Percentiles rank a stretch among this genome's conserved stretches.
Evolutionary conservation across 176 grass and related monocot genomes (phyloP).

Genomic region (barley (Hordeum vulgare)): DNA sequence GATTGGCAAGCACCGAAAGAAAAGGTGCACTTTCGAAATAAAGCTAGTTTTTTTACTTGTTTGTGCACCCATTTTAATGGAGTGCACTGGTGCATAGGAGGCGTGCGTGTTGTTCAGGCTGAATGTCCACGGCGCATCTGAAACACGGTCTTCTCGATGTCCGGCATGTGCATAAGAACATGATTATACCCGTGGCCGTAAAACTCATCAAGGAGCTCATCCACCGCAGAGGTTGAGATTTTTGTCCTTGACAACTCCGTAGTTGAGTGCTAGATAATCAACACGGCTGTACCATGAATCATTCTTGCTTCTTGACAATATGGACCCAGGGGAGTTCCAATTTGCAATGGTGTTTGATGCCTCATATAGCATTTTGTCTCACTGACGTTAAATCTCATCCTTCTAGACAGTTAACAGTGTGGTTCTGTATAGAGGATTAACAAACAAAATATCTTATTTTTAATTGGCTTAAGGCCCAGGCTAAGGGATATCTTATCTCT

Average conservation of each 20-base stretch:
- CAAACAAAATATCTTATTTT: too few relatives aligned
- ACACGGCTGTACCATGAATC: not conserved
- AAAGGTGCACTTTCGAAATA: not conserved
- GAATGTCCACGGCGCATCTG: too few relatives aligned
- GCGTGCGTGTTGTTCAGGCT: too few relatives aligned
- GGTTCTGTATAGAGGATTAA: not conserved
- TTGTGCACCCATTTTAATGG: not conserved
- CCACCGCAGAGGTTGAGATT: not conserved
- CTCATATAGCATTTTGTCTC: not conserved
- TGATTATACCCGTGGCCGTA: not conserved
- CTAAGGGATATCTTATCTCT: too few relatives aligned
- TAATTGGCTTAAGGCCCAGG: too few relatives aligned
- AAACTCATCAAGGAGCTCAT: not conserved
- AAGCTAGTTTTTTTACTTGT: not conserved
- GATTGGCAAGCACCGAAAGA: not conserved
- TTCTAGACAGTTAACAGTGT: not conserved
- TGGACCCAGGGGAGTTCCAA: not conserved
- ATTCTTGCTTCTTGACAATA: not conserved
- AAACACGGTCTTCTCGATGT: too few relatives aligned
- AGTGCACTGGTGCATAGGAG: not conserved
- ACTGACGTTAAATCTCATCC: not conserved
- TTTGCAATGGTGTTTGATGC: not conserved
- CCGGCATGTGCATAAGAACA: too few relatives aligned
- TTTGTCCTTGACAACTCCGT: not conserved
- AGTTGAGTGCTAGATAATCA: not conserved